Base-by-base conservation (phyloP, 2,329 filamentous ascomycete species). In the Fusarium pseudocircinatum region DNA sequence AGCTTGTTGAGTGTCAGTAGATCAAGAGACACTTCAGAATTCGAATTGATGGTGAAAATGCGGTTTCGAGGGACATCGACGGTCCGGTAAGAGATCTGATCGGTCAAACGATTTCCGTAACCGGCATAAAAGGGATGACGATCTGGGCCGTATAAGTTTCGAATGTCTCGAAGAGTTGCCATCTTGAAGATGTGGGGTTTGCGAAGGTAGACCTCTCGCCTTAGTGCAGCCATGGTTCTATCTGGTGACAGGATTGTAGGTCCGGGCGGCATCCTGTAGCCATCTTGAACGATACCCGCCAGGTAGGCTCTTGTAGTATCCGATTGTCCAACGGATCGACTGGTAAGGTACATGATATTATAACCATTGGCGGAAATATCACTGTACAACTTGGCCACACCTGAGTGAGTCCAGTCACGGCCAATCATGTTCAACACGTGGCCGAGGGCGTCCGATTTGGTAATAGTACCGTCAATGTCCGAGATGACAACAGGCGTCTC, bases 101-200 rank as follows among this genome's bases (percentile, higher is more conserved):
- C 97, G 2, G 97, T 99, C 63, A 99, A 88, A 63, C 96, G 91
- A 81, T 99, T 99, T 66, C 97, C 96, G 79, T 98, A 99, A 0
- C 96, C 96, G 16, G 97, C 97, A 78, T 97, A 98, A 79, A 99
- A 99, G 0, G 96, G 96, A 24, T 92, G 94, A 46, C 90, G 87
- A 32, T 93, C 90, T 0, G 90, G 87, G 6, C 91, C 92, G 79
- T 98, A 99, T 1, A 99, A 87, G 66, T 92, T 94, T 79, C 95
- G 91, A 76, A 99, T 98, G 81, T 99, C 96, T 44, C 96, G 91
- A 26, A 99, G 85, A 72, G 96, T 99, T 5, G 96, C 95, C 97
- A 99, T 99, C 84, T 99, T 99, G 89, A 99, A 99, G 13, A 99
- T 94, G 80, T 99, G 95, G 0, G 96, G 97, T 81, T 99, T 98